phyloP scores from a whole-genome alignment of 805 yeast genomes.

The Candida alai region DNA sequence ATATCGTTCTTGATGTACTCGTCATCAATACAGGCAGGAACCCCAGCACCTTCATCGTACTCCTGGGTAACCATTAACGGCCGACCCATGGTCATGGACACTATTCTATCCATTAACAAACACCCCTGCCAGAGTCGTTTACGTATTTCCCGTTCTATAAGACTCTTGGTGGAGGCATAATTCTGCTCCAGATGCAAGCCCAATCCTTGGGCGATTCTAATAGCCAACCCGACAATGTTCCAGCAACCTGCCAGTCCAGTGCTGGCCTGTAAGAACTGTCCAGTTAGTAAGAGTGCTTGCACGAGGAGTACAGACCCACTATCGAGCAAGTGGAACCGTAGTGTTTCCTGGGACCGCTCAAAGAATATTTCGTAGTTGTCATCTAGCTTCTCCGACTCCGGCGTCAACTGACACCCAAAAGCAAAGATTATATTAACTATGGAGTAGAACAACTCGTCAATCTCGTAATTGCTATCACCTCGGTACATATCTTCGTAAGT shows the following conservation, averaged over 20 bases:
- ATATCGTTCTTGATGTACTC: constrained; percentile 12
- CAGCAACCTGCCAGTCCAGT: constrained; percentile 18
- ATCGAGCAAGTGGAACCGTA: constrained; percentile 18
- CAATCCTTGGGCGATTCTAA: constrained; percentile 12
- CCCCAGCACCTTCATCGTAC: constrained; percentile 9
- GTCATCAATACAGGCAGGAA: constrained; percentile 18
- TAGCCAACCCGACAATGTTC: constrained; percentile 13
- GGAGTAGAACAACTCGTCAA: constrained; percentile 18
- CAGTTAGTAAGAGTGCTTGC: constrained; percentile 19
- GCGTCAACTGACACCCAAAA: constrained; percentile 15
- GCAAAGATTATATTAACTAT: constrained; percentile 21
- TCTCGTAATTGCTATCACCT: no score
- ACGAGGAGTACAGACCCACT: constrained; percentile 19
- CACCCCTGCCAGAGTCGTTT: constrained; percentile 24
- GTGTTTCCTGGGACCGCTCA: constrained; percentile 16
- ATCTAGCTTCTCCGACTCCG: constrained; percentile 6
- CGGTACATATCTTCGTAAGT: constrained; percentile 15
- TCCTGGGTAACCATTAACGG: constrained; percentile 18
- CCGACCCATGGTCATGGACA: constrained; percentile 22
- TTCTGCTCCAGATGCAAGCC: constrained; percentile 11
- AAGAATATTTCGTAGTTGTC: constrained; percentile 15
- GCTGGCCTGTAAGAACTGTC: constrained; percentile 22
- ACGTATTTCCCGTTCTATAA: constrained; percentile 18
- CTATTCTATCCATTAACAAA: constrained; percentile 19
- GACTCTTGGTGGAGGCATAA: constrained; percentile 5